These are phyloP conservation scores for Cladosporium sp. DNA, from an alignment of 2,329 filamentous ascomycete genomes.

Conservation along the genomic window DNA sequence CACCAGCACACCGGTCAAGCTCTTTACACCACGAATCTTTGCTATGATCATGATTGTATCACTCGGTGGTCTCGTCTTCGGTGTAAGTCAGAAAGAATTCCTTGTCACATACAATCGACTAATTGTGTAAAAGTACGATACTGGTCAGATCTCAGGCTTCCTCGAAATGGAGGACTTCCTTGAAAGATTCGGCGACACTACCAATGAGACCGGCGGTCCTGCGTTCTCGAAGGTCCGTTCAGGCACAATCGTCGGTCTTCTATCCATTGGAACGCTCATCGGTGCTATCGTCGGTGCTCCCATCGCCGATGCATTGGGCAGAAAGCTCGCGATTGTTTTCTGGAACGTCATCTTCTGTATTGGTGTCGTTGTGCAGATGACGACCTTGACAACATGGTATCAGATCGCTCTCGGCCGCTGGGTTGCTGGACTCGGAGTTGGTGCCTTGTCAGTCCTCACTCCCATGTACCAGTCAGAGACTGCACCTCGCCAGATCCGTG, in stretches of 20 bases:
- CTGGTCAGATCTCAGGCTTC: constrained; percentile 63
- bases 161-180: constrained; percentile 61
- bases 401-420: constrained; percentile 66
- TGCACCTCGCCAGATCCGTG: constrained; percentile 64
- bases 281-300: constrained; percentile 61
- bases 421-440: constrained; percentile 67
- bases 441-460: constrained; percentile 63
- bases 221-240: constrained; percentile 60
- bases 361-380: constrained; percentile 66
- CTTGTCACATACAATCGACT: constrained; percentile 21
- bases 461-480: constrained; percentile 71
- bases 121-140: constrained; percentile 43
- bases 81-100: constrained; percentile 16
- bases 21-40: constrained; percentile 33
- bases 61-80: constrained; percentile 41
- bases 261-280: constrained; percentile 58
- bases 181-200: constrained; percentile 52
- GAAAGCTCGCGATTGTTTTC: constrained; percentile 61
- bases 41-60: constrained; percentile 38
- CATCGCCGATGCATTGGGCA: constrained; percentile 62
- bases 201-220: constrained; percentile 14
- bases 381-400: constrained; percentile 57
- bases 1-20: constrained; percentile 7
- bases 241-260: constrained; percentile 64
- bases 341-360: constrained; percentile 64